Base-by-base conservation (phyloP, 345 rosid species). In the Cardiospermum halicacabum region DNA sequence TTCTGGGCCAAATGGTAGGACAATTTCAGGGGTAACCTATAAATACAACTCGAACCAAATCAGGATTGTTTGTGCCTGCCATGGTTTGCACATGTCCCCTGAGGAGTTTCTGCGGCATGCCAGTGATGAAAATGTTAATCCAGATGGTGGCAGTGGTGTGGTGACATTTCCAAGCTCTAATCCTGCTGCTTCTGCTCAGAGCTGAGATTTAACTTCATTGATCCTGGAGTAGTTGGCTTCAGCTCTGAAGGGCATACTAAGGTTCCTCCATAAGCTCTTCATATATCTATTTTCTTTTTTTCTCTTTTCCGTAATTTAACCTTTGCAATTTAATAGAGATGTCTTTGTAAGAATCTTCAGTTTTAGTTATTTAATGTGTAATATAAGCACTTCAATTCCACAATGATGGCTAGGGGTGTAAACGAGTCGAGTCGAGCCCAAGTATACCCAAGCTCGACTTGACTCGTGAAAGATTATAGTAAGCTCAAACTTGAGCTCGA, bases 81-180 rank as follows among this genome's bases (percentile, higher is more conserved):
- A 94, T n/a, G 83, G 99, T 61, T 60, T 69, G 3, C 99, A 94
- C 66, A 79, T 91, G 97, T 81, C 86, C 30, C 97, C 96, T 0
- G 97, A 94, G 73, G 99, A 94, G 75, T 94, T 94, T 80, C 85
- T 89, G 26, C 72, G 82, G 51, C 99, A 94, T 36, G 99, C 99
- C 50, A 87, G 81, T 11, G 96, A 89, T 40, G 96, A 85, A 71
- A 70, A 72, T 55, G 72, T 68, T 26, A 73, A 74, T 64, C 81
- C 85, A 0, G 95, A 89, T 15, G 66, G 77, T 65, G 78, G 77
- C 66, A 59, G 56, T 34, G 82, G 85, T 60, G 72, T 81, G 73
- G 73, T 88, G 0, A 65, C 83, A 10, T 68, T 77, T 59, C 74
- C 84, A 7, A 75, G 75, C 48, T 71, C 75, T 56, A 88, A 80